Evolutionary conservation across 202 grass and related monocot genomes (phyloP).

Genomic region (Panicum hallii): DNA sequence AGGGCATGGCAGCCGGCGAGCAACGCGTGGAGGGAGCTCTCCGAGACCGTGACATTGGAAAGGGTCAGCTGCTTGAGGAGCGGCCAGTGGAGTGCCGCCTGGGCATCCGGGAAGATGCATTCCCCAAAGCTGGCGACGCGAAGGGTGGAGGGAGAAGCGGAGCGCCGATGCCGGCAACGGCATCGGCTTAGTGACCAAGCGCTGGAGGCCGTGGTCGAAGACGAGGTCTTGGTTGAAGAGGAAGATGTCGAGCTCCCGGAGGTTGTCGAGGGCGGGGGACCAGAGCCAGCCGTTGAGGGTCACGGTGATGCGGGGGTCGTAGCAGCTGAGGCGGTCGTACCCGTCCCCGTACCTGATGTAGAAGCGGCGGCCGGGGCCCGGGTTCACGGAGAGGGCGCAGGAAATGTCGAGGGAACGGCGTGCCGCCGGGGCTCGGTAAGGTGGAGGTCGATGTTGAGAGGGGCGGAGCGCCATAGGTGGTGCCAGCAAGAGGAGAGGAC

Average conservation of each 20-base stretch:
- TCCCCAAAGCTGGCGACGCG: neutral
- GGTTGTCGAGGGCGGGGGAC: neutral
- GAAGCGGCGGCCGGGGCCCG: neutral
- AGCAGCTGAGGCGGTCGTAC: too few species aligned
- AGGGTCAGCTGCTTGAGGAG: neutral
- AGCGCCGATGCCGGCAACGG: neutral
- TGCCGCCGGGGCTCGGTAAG: too few species aligned
- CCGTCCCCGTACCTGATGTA: too few species aligned
- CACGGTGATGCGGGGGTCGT: fast-evolving
- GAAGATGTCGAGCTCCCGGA: neutral
- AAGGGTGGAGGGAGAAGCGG: neutral
- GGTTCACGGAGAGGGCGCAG: neutral
- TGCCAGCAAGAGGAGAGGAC: neutral
- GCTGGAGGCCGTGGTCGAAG: too few species aligned
- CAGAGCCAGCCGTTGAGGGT: neutral
- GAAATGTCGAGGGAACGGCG: too few species aligned
- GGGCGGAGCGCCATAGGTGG: neutral
- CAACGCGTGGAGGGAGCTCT: neutral
- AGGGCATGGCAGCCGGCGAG: neutral
- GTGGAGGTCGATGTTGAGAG: neutral
- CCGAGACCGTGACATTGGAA: neutral
- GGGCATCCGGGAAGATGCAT: neutral
- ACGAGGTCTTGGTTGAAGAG: too few species aligned
- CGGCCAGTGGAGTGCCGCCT: too few species aligned
- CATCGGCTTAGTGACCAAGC: too few species aligned